These are phyloP conservation scores for Dicorynia guianensis DNA, from an alignment of 306 rosid species.

Conservation along the genomic window DNA sequence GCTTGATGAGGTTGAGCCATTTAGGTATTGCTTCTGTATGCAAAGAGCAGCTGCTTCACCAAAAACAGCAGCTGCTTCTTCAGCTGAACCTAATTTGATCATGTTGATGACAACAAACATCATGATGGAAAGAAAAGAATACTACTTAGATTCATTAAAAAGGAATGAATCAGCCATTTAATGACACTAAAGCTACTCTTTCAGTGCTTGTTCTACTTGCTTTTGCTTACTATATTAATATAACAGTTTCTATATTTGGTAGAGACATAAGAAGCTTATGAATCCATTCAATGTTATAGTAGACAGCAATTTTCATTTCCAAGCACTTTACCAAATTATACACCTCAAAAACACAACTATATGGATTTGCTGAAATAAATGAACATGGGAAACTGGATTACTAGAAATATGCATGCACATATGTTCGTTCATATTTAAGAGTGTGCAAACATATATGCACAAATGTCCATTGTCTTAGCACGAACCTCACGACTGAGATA, in stretches of 20 bases:
- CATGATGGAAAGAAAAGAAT: constrained; percentile 10
- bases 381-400: too few relatives aligned
- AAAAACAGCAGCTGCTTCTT: constrained; percentile 87
- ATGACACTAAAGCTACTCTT: constrained; percentile 30
- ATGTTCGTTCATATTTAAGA: too few relatives aligned
- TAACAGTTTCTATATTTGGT: constrained; percentile 25
- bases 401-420: too few relatives aligned
- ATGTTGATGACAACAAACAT: constrained; percentile 7
- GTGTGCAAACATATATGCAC: too few relatives aligned
- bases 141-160: constrained; percentile 8
- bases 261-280: not conserved
- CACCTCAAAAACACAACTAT: too few relatives aligned
- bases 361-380: too few relatives aligned
- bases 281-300: not conserved
- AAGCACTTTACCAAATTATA: too few relatives aligned
- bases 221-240: not conserved
- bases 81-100: constrained; percentile 76
- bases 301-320: too few relatives aligned
- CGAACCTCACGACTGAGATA: too few relatives aligned
- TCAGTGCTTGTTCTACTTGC: not conserved
- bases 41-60: constrained; percentile 92
- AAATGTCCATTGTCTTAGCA: too few relatives aligned
- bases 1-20: constrained; percentile 59
- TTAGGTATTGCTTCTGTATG: constrained; percentile 82
- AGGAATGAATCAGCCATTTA: constrained; percentile 25